Evolutionary conservation across 768 basidiomycete genomes (phyloP), one percentile per base, ranked within the genome.

Genomic region (Tricholoma sp.): DNA sequence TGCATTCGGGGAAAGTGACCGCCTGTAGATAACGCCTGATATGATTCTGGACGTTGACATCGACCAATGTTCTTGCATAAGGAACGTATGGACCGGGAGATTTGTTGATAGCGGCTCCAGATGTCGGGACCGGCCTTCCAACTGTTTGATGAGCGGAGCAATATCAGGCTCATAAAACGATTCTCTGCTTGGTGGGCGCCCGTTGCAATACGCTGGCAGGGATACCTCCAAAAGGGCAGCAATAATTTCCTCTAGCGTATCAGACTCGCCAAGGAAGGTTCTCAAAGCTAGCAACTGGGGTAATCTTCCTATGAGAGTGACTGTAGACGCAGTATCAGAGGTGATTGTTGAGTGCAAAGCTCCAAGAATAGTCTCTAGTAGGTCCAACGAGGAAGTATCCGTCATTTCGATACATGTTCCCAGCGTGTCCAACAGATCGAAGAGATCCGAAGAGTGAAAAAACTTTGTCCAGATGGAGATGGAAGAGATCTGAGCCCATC

Each of bases 381-480:
- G 45, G 13, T 64, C 63, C 28, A 54, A 33, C 15, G 61, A 54
- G 18, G 56, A 18, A 18, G 57, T 39, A 20, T 42, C 42, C 15
- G 57, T 47, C 13, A 57, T 41, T 12, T 53, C 59, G 3, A 55
- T 52, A 39, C 56, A 48, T 6, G 51, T 44, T 17, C 61, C 60
- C 50, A 79, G 58, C 6, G 68, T 55, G 59, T 82, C 78, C 10
- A 90, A 62, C 6, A 81, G 68, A 5, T 66, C 59, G 3, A 82
- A 68, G 2, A 84, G 64, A 13, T 76, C 75, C 2, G 69, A 60
- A 2, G 68, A 62, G 5, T 71, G 65, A 61, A 86, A 76, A 61
- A 80, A 87, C 39, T 71, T 74, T 42, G 87, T 71, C 89, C 89
- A 91, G 12, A 79, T 57, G 2, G 69, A 60, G 3, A 70, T 68